Evolutionary conservation across 192 early-diverging fungal species (phyloP).

Genomic region (Rhizoclosmatium globosum): DNA sequence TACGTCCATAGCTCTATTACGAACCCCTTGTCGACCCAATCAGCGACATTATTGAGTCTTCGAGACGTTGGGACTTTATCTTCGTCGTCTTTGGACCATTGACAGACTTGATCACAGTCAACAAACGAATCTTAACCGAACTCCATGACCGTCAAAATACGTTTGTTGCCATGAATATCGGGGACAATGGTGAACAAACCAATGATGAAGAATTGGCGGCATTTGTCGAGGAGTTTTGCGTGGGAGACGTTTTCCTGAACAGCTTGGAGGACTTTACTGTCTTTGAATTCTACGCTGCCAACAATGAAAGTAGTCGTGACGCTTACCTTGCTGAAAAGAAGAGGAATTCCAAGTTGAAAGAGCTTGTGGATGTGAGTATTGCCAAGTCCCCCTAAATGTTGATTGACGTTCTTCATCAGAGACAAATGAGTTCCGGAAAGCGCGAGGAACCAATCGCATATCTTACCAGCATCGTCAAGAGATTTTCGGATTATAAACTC

Average conservation of each 20-base stretch:
- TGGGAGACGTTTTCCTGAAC: neutral
- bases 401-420: neutral
- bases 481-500: slow-evolving; percentile 15
- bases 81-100: slow-evolving; percentile 22
- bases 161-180: neutral
- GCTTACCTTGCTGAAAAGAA: neutral
- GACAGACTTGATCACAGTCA: neutral
- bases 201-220: neutral
- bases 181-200: neutral
- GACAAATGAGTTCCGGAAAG: slow-evolving; percentile 1
- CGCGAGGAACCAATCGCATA: neutral
- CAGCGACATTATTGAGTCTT: neutral
- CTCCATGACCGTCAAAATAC: neutral
- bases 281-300: slow-evolving; percentile 16
- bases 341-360: slow-evolving; percentile 1
- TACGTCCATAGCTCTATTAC: neutral
- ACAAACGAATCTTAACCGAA: neutral
- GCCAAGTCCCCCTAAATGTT: neutral
- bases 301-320: neutral
- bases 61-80: slow-evolving; percentile 6
- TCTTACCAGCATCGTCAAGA: neutral
- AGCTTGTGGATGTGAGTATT: neutral
- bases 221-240: neutral
- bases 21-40: neutral
- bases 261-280: neutral